Base-by-base conservation (phyloP, 805 yeast species). In the Lachancea fermentati region DNA sequence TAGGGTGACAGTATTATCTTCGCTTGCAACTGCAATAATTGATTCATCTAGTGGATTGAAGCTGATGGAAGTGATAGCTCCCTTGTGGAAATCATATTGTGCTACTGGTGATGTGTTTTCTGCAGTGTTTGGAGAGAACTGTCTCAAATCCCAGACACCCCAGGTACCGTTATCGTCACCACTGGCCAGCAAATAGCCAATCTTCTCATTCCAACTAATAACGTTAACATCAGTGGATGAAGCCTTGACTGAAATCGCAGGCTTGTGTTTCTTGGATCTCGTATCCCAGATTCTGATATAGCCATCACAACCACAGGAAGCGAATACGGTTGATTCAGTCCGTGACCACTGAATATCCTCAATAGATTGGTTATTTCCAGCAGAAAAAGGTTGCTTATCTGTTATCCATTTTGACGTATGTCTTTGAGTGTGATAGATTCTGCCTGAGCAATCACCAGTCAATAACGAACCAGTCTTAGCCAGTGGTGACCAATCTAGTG, bases 311-410 rank as follows among this genome's bases (percentile, higher is more conserved):
- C 96, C 97, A 32, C 84, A 91, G 16, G 94, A 78, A n/a, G 97
- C 95, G 60, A 93, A 93, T 22, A 93, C 98, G 0, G 97, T 87
- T 47, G 75, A 75, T 61, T 93, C 97, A 4, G 89, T 77, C 39
- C 82, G 83, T 9, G 96, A 85, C 97, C 97, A 93, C 65, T 93
- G 97, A 43, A 93, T 77, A 59, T 93, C 98, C 66, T 93, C 98
- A 44, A 93, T 82, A n/a, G 93, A 84, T 30, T 84, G 69, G 41
- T 79, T 74, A 46, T 82, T 80, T 43, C 68, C 71, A 33, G 65
- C 73, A 11, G 66, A 55, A 63, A 78, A 93, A 24, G 97, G 85
- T 8, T 80, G 76, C 54, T 79, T 78, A 53, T 91, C 97, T 2
- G 97, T 88, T 34, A 71, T 68, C 96, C 97, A 93, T 48, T 72